Evolutionary conservation across 2,329 filamentous ascomycete genomes (phyloP).

Genomic region (Rugonectria rugulosa): DNA sequence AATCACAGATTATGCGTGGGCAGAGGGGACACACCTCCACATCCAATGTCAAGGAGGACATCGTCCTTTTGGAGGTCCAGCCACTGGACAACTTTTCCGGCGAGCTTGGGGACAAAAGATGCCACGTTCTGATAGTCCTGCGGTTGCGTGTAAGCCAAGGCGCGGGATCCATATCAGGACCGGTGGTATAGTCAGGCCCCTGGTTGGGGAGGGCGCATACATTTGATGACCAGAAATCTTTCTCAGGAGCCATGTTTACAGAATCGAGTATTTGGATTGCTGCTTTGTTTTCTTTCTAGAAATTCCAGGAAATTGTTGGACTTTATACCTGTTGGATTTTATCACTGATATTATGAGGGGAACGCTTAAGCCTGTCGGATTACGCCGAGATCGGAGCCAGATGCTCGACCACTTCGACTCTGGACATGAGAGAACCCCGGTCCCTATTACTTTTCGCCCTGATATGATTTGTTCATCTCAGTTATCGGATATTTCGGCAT

Average conservation of each 20-base stretch:
- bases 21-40: slow-evolving; percentile 61
- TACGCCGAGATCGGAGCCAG: slow-evolving; percentile 36
- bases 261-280: neutral
- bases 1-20: neutral
- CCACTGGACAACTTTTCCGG: slow-evolving; percentile 65
- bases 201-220: slow-evolving; percentile 27
- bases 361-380: slow-evolving; percentile 17
- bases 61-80: slow-evolving; percentile 66
- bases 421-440: slow-evolving; percentile 11
- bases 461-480: slow-evolving; percentile 19
- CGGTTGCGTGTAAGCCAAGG: slow-evolving; percentile 25
- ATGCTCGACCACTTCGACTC: slow-evolving; percentile 13
- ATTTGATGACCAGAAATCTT: slow-evolving; percentile 40
- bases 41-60: slow-evolving; percentile 68
- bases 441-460: slow-evolving; percentile 20
- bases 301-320: neutral
- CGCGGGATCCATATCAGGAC: neutral
- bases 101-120: slow-evolving; percentile 69
- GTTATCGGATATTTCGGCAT: slow-evolving; percentile 5
- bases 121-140: slow-evolving; percentile 68
- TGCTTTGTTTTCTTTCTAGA: neutral
- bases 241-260: slow-evolving; percentile 32
- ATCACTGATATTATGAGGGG: slow-evolving; percentile 23
- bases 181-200: neutral
- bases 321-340: slow-evolving; percentile 27